These are phyloP conservation scores for Colletotrichum endophyticum DNA, from an alignment of 2,329 filamentous ascomycete genomes.

Conservation along the genomic window DNA sequence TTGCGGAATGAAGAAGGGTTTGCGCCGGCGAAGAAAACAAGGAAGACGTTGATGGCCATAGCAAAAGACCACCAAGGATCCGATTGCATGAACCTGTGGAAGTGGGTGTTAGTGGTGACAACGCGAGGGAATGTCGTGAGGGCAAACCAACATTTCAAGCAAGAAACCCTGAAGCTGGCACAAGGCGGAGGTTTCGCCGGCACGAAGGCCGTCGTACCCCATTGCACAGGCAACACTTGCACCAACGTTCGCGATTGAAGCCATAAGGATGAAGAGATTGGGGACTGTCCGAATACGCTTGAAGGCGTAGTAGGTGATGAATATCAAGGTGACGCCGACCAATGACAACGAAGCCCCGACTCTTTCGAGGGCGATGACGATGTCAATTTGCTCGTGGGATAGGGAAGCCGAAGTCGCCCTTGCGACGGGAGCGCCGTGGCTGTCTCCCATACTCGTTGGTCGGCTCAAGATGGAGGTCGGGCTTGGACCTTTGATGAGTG, in stretches of 20 bases:
- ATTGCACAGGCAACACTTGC: slow-evolving; percentile 73
- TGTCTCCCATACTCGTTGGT: background rate
- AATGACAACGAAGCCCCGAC: slow-evolving; percentile 59
- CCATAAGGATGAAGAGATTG: slow-evolving; percentile 67
- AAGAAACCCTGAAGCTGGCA: slow-evolving; percentile 67
- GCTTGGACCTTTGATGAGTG: background rate
- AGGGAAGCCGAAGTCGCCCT: slow-evolving; percentile 25
- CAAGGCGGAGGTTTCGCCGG: slow-evolving; percentile 58
- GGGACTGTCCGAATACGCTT: slow-evolving; percentile 62
- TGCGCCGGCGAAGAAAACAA: slow-evolving; percentile 67
- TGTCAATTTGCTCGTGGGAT: slow-evolving; percentile 27
- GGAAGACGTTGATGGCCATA: slow-evolving; percentile 83
- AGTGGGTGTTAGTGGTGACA: background rate
- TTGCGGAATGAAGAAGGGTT: slow-evolving; percentile 72
- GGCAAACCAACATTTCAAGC: slow-evolving; percentile 68
- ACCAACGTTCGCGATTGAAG: slow-evolving; percentile 63
- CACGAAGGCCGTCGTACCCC: slow-evolving; percentile 66
- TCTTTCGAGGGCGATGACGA: background rate
- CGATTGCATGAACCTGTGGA: slow-evolving; percentile 75
- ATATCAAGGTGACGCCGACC: slow-evolving; percentile 54
- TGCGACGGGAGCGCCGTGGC: background rate
- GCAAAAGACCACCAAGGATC: slow-evolving; percentile 80
- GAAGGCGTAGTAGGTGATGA: slow-evolving; percentile 55
- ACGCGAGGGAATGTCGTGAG: background rate
- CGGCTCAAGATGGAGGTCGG: background rate